A percentile compares a stretch with the other conserved stretches of the same genome.
Conservation (phyloP, 192 early-diverging fungal species). For the Coemansia furcata region DNA sequence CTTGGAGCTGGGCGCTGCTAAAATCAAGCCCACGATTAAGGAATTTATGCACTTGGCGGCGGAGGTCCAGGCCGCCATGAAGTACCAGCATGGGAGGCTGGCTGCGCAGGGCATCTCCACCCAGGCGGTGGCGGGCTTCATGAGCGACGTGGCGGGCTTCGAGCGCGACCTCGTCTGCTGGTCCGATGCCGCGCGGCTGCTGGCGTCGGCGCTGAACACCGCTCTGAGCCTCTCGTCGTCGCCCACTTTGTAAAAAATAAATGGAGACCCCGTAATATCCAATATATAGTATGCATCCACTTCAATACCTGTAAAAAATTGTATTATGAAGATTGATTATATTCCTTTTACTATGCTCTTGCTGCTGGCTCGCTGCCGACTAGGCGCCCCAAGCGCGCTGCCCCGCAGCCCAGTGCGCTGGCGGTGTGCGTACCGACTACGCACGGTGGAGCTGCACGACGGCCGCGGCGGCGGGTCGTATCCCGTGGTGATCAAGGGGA, state of each 20-base stretch:
- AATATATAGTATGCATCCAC: background rate
- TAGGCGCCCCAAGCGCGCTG: background rate
- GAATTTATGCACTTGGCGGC: constrained; percentile 40
- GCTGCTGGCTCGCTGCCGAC: background rate
- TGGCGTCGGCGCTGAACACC: constrained; percentile 18
- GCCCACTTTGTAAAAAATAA: background rate
- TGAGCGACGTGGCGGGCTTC: constrained; percentile 29
- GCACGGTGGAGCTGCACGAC: background rate
- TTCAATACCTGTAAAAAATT: too few species aligned
- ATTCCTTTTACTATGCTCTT: background rate
- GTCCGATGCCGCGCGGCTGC: constrained; percentile 34
- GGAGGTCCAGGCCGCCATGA: constrained; percentile 31
- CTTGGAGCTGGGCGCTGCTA: constrained; percentile 4
- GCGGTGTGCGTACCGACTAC: background rate
- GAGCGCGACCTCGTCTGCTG: constrained; percentile 39
- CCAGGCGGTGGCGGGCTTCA: constrained; percentile 15
- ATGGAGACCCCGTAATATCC: background rate
- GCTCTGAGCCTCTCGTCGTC: constrained; percentile 11
- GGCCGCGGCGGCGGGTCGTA: background rate
- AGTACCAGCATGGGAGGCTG: constrained; percentile 22
- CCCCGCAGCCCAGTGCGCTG: background rate
- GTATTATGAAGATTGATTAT: background rate
- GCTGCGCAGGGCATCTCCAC: constrained; percentile 26
- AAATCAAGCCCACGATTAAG: constrained; percentile 22
- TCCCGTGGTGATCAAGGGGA: background rate